These are phyloP conservation scores for Termitomyces sp. DNA, from an alignment of 768 basidiomycete species.

Conservation along the genomic window DNA sequence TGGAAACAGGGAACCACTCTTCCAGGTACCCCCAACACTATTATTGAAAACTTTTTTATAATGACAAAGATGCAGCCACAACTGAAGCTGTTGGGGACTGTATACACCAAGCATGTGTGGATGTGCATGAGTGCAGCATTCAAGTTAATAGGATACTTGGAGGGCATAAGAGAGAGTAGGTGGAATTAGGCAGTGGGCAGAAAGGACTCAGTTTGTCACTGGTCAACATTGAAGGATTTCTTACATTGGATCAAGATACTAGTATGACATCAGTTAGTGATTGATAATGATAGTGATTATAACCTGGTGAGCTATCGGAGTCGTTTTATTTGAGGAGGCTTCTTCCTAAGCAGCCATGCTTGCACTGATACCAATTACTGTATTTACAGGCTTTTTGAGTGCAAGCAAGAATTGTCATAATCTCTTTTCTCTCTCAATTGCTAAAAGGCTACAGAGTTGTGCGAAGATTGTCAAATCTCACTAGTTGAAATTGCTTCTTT, in stretches of 20 bases:
- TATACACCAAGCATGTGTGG: slow-evolving; percentile 63
- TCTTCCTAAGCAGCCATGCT: neutral
- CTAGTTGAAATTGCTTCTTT: neutral
- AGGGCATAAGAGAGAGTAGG: neutral
- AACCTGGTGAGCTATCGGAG: too few relatives aligned
- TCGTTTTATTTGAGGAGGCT: too few relatives aligned
- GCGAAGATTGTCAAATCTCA: slow-evolving; percentile 39
- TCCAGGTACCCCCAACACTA: slow-evolving; percentile 77
- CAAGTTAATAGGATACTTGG: slow-evolving; percentile 20
- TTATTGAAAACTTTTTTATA: slow-evolving; percentile 87
- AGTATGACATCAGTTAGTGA: slow-evolving; percentile 8
- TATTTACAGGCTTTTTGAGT: slow-evolving; percentile 90
- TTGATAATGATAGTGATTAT: neutral
- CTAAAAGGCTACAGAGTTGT: slow-evolving; percentile 87
- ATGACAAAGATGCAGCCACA: slow-evolving; percentile 65
- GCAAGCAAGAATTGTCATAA: slow-evolving; percentile 82
- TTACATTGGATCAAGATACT: neutral
- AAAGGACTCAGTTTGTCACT: neutral
- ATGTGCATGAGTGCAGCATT: slow-evolving; percentile 51
- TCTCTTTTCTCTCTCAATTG: slow-evolving; percentile 77
- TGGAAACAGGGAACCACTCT: slow-evolving; percentile 90
- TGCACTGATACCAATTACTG: slow-evolving; percentile 75
- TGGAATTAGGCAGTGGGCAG: neutral
- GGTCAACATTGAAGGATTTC: neutral
- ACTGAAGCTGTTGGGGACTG: slow-evolving; percentile 67